Base-by-base conservation (phyloP, 1,284 basidiomycete genomes). In the Trametes polyzona region DNA sequence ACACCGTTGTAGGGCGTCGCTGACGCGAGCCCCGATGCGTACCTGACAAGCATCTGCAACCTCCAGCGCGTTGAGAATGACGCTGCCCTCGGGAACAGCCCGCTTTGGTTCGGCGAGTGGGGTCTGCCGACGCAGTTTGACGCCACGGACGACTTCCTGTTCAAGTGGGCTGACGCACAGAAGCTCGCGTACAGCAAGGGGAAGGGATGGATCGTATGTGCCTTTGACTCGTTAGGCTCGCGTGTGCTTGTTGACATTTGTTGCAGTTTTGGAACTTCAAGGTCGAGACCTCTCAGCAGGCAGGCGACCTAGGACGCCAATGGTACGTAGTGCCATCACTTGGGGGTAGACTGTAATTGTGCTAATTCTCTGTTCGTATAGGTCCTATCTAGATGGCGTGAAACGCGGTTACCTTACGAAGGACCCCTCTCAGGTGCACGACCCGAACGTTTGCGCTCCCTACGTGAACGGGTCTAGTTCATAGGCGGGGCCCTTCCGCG, bases 191-290 rank as follows among this genome's bases (percentile, higher is more conserved):
- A 88, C 58, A 79, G 78, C 52, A 69, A 87, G 64, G 80, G 80
- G 33, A 78, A 79, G 2, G 89, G 89, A 19, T 92, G 89, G 88
- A 78, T 90, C 40, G 87, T 89, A 66, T 70, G 77, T 78, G 23
- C n/a, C 11, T 39, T 17, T 19, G 36, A 24, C 12, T 32, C 17
- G 2, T n/a, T 14, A 16, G 4, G 7, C 1, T 5, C 11, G 21
- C 0, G 6, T 14, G 5, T 21, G 23, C 2, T n/a, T 4, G 32
- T 5, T n/a, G 12, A 49, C 24, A 43, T 11, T 50, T 47, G 19
- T 36, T 35, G 36, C 19, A 90, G 86, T 91, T 85, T 73, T 92
- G 90, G 89, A 90, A 83, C 70, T 91, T 90, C 74, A 88, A 87
- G 65, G 76, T 86, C 12, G 90, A 91, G 67, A 78, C 73, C 35